Evolutionary conservation across 495 filamentous ascomycete genomes (phyloP), one percentile per base, ranked within the genome.

Genomic region (Daldinia concentrica): DNA sequence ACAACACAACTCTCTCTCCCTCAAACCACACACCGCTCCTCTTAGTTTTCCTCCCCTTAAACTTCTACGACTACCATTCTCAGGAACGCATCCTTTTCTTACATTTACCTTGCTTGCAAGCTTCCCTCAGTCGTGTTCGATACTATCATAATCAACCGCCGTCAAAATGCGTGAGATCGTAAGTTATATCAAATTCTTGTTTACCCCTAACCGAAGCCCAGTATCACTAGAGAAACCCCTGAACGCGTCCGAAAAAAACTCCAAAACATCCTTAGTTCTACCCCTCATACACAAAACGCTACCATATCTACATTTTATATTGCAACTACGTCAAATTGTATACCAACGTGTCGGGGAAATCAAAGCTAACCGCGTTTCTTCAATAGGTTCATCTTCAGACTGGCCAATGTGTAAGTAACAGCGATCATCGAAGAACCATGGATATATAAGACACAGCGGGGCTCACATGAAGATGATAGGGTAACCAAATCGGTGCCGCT

Each of bases 401-500:
- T 85, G 95, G 96, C 85, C 95, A 99, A 88, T 99, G 95, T 85
- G 95, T 97, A 93, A 90, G 93, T 91, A 54, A 22, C 66, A 57
- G 58, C 54, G 27, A 64, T 62, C 24, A 41, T 32, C 24, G 43
- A 69, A 30, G 11, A 62, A 41, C 17, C 30, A 70, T 26, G 58
- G 68, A 69, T 66, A 77, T 74, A 78, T n/a, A 77, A 62, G 60
- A 61, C 24, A 60, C 65, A 69, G 71, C 60, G 68, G 79, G 68
- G 64, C 79, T 80, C 66, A 82, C 72, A 76, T 52, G 71, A 59
- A 68, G 6, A 62, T 73, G 15, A 63, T 79, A 97, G 92, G 96
- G 96, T 90, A 98, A 99, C 92, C 95, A 99, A 92, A 97, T 98
- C 77, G 96, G 95, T 93, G 95, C 95, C 86, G 96, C 95, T 83